Evolutionary conservation across 306 rosid genomes (phyloP), one percentile per base, ranked within the genome.

Genomic region (Vachellia collinsii): DNA sequence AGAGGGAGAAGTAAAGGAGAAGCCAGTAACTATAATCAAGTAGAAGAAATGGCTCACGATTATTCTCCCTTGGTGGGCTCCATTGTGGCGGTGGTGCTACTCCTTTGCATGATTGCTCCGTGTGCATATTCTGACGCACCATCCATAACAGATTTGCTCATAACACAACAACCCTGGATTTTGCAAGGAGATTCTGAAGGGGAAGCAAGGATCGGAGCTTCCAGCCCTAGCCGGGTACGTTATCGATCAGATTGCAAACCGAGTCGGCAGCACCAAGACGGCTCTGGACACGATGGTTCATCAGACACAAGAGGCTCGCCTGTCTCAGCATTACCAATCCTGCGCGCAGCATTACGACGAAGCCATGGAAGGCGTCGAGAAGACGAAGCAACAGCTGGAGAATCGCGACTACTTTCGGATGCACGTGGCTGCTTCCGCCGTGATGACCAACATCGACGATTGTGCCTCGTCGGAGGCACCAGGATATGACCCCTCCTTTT

Each of bases 101-200:
- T 64, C 75, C 39, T 78, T 6, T 38, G 47, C 7, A 7, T 43
- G 34, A 4, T 66, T 3, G 47, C 13, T 66, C 47, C 71, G 17
- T 8, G 14, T 8, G 47, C 47, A 37, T 37, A 65, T 65, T 19
- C 29, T 16, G 5, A 36, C 22, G 5, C 48, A 8, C 44, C 71
- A 74, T 74, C 1, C 11, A 70, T 83, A 17, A 4, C 12, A 37
- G 42, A 56, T 83, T 66, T 83, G 77, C 17, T 56, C 86, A 13
- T 73, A 73, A 78, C 83, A 83, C 72, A 5, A 1, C 16, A 66
- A 23, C 72, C 58, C 73, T 43, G 3, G 3, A 0, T 54, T 19
- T 7, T 78, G 86, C 16, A 11, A 5, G 16, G 13, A 0, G 1
- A 44, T 65, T 74, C 37, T 83, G 5, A 75, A 56, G 4, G 11